Conservation (phyloP, 139 green algal genomes). For the Volvox africanus region DNA sequence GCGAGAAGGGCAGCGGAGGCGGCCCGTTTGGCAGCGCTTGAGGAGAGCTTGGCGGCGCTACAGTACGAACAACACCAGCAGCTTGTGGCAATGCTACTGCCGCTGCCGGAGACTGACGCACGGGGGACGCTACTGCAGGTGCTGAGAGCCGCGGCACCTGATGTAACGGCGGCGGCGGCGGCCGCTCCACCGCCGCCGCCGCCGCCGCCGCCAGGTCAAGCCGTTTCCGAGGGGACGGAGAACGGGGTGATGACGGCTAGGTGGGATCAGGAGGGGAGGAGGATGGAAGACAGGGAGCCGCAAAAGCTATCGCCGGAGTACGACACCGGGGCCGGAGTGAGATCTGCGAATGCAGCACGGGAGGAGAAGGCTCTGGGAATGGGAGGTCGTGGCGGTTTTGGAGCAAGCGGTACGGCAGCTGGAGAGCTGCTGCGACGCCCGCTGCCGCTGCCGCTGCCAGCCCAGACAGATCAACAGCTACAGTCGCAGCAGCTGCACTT, state of each 20-base stretch:
- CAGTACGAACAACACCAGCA: constrained; percentile 7
- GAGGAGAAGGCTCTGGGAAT: neutral
- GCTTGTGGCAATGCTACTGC: neutral
- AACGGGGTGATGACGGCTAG: neutral
- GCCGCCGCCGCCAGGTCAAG: neutral
- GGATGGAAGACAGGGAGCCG: neutral
- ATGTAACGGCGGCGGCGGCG: too few relatives aligned
- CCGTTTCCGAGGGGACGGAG: neutral
- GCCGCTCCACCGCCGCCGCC: too few relatives aligned
- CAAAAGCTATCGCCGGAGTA: neutral
- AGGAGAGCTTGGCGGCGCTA: constrained; percentile 10
- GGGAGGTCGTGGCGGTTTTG: neutral
- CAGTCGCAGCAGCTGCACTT: neutral
- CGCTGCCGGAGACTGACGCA: neutral
- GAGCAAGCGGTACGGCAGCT: neutral
- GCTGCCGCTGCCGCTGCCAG: neutral
- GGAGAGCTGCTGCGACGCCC: neutral
- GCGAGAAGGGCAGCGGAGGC: constrained; percentile 2
- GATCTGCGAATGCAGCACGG: neutral
- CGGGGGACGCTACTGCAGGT: neutral
- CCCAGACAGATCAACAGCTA: neutral
- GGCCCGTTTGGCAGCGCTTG: neutral
- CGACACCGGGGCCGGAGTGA: neutral
- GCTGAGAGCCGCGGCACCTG: neutral
- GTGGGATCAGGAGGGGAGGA: neutral